Base-by-base conservation (phyloP, 2,329 filamentous ascomycete species). In the Elsinoe fawcettii region DNA sequence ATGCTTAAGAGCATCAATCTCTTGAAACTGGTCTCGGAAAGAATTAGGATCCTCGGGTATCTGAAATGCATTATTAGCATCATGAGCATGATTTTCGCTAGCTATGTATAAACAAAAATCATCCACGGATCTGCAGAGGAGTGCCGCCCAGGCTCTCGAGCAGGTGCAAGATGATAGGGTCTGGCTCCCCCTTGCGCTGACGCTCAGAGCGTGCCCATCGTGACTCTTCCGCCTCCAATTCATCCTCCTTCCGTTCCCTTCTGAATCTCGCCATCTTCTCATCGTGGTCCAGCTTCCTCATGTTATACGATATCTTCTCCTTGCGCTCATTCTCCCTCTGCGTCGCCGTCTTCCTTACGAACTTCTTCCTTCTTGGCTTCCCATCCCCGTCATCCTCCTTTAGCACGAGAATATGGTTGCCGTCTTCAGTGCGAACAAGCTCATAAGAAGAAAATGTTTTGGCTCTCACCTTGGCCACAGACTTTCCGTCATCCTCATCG, bases 261-360 rank as follows among this genome's bases (percentile, higher is more conserved):
- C n/a, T 27, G 16, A 36, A 16, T 16, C 37, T 47, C 43, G 6
- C 5, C 41, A 56, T 34, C 39, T n/a, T 32, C 30, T 56, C 55
- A 16, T 49, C 23, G 41, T 56, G 55, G 14, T 56, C 55, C 8
- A 47, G 18, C 20, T 56, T 49, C 43, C 32, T 46, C 23, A 56
- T 22, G 32, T 27, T 27, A 39, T 53, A 53, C 18, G 16, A 18
- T 8, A 53, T 27, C 20, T 25, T 53, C 16, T 53, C 49, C 32
- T 36, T 53, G 32, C 49, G 49, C 32, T 53, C 30, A 53, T 53
- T 53, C 49, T 53, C 49, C 34, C 49, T 53, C 43, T 56, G 25
- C 9, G 43, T 46, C 14, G 30, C 20, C 14, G 55, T 51, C 32
- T 75, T 68, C 72, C 27, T 16, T 16, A 44, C 36, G 6, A 51